Conservation (phyloP, 2,329 filamentous ascomycete species). For the Ophiostoma triangulosporum region DNA sequence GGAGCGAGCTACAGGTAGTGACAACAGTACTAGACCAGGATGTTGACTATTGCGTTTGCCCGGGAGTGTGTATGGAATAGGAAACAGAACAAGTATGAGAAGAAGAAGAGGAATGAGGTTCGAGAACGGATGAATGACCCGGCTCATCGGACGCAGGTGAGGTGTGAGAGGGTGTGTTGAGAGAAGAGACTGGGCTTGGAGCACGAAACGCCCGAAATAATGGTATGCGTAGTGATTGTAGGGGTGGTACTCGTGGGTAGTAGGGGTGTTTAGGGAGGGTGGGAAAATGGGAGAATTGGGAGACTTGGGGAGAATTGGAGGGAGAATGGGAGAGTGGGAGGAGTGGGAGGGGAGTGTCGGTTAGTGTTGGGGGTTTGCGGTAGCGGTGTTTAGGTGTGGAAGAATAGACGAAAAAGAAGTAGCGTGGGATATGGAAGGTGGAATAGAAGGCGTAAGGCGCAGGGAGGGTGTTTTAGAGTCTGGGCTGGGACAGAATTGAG, state of each 20-base stretch:
- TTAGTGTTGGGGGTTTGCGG: slow-evolving; percentile 1
- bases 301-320: slow-evolving; percentile 8
- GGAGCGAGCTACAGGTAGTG: not conserved
- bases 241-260: slow-evolving; percentile 4
- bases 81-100: not conserved
- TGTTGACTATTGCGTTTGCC: too few species aligned
- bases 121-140: slow-evolving; percentile 19
- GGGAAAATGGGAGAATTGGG: slow-evolving; percentile 3
- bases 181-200: not conserved
- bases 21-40: not conserved
- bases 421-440: not conserved
- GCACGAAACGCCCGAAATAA: not conserved
- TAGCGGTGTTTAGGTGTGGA: not conserved
- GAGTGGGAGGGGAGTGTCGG: slow-evolving; percentile 15
- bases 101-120: not conserved
- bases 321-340: slow-evolving; percentile 7
- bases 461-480: not conserved
- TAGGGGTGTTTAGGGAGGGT: slow-evolving; percentile 13
- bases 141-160: slow-evolving; percentile 19
- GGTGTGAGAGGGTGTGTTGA: slow-evolving; percentile 3
- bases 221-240: not conserved
- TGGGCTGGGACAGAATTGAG: not conserved
- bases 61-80: not conserved
- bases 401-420: not conserved
- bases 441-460: not conserved